A percentile compares a stretch with the other conserved stretches of the same genome.
These are phyloP conservation scores for Lachancea meyersii DNA, from an alignment of 805 yeast species.

Conservation along the genomic window DNA sequence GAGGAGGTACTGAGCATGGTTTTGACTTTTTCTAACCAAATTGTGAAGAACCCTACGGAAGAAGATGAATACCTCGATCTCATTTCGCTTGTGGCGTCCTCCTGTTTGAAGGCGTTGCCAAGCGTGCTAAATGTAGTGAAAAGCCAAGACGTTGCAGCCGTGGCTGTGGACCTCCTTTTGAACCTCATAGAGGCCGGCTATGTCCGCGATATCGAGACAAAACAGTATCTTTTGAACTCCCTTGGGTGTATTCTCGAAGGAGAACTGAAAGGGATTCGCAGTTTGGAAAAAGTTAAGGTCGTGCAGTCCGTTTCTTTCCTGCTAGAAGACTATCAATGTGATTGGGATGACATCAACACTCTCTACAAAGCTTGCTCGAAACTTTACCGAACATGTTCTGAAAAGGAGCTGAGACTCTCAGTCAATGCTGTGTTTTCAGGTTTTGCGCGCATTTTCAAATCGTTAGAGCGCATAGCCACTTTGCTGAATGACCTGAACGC, in stretches of 20 bases:
- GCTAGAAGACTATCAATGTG: slow-evolving; percentile 47
- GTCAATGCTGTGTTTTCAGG: slow-evolving; percentile 54
- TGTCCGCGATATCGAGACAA: slow-evolving; percentile 49
- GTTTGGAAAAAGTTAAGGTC: slow-evolving; percentile 49
- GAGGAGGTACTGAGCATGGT: slow-evolving; percentile 55
- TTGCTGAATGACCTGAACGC: slow-evolving; percentile 67
- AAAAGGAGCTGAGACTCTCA: slow-evolving; percentile 53
- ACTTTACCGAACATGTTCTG: slow-evolving; percentile 53
- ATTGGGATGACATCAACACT: slow-evolving; percentile 43
- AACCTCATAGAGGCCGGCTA: slow-evolving; percentile 52
- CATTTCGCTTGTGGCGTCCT: slow-evolving; percentile 52
- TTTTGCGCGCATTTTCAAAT: slow-evolving; percentile 48
- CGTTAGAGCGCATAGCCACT: slow-evolving; percentile 40
- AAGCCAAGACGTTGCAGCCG: slow-evolving; percentile 42
- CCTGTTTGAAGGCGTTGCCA: slow-evolving; percentile 48
- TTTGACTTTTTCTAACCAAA: slow-evolving; percentile 46
- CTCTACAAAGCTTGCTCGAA: slow-evolving; percentile 48
- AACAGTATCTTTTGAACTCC: slow-evolving; percentile 47
- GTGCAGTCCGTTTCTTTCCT: slow-evolving; percentile 52
- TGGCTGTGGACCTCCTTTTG: slow-evolving; percentile 45
- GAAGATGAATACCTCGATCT: slow-evolving; percentile 43
- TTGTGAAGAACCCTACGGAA: slow-evolving; percentile 39
- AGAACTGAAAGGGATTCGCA: slow-evolving; percentile 46
- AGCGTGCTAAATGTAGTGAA: slow-evolving; percentile 36
- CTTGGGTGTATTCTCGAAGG: slow-evolving; percentile 56